Percentiles rank a stretch among this genome's conserved stretches.
Evolutionary conservation across 352 stramenopile genomes (phyloP).

Genomic region (Pythium volutum): DNA sequence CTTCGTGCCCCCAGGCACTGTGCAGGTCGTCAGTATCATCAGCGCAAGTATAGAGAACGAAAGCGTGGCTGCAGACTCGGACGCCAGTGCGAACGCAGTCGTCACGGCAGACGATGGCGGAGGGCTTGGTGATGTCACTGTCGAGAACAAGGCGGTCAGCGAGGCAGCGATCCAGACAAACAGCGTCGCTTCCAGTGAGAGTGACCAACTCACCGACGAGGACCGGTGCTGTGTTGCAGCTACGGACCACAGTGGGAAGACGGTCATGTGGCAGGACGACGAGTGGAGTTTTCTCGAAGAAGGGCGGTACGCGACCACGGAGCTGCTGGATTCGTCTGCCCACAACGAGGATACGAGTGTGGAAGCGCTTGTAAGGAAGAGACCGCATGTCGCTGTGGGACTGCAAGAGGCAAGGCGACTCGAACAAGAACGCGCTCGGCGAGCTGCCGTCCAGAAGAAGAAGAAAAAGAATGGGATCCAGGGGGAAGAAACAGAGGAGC

Average conservation of each 20-base stretch:
- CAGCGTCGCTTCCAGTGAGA: not conserved
- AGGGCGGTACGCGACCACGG: conserved; percentile 23
- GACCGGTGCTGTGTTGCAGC: not conserved
- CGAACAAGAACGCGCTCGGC: not conserved
- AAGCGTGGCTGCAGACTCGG: not conserved
- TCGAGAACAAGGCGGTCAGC: not conserved
- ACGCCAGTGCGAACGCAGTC: not conserved
- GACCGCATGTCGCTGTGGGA: conserved; percentile 33
- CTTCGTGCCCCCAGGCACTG: not conserved
- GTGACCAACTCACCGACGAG: not conserved
- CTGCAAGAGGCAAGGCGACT: conserved; percentile 27
- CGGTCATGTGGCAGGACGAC: conserved; percentile 38
- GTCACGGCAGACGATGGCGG: not conserved
- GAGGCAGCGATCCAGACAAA: not conserved
- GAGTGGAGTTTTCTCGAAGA: conserved; percentile 52
- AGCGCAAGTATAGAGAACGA: not conserved
- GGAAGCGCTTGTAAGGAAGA: conserved; percentile 36
- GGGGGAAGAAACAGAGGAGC: not conserved
- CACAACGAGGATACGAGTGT: conserved; percentile 23
- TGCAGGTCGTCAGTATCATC: not conserved
- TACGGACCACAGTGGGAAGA: not conserved
- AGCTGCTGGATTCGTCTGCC: conserved; percentile 17
- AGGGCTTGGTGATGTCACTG: not conserved
- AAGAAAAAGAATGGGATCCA: not conserved
- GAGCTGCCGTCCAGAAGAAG: not conserved